A percentile compares a stretch with the other conserved stretches of the same genome.
Evolutionary conservation across 225 moss, liverwort and hornwort genomes (phyloP).

Genomic region (Pseudisothecium myosuroides): DNA sequence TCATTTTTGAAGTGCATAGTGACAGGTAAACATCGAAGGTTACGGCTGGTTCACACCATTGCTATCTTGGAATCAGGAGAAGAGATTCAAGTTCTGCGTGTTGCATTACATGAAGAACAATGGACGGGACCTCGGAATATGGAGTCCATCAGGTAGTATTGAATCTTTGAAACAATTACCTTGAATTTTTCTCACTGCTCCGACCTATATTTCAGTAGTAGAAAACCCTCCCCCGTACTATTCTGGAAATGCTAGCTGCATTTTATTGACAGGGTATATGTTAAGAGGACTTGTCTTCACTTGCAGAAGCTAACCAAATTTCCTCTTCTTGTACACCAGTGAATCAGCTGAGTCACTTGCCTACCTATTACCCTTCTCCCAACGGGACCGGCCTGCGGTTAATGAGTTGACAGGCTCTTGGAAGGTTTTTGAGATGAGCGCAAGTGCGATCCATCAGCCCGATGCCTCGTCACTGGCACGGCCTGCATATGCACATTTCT

Average conservation of each 20-base stretch:
- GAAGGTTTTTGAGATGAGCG: slow-evolving; percentile 87
- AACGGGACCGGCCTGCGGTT: slow-evolving; percentile 46
- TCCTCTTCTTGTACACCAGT: slow-evolving; percentile 17
- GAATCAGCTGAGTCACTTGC: slow-evolving; percentile 33
- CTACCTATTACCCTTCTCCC: slow-evolving; percentile 53
- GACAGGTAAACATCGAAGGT: slow-evolving; percentile 73
- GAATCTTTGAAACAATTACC: background rate
- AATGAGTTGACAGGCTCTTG: slow-evolving; percentile 58
- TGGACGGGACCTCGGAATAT: slow-evolving; percentile 92
- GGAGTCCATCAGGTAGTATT: slow-evolving; percentile 65
- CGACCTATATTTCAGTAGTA: background rate
- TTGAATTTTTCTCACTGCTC: background rate
- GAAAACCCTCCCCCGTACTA: background rate
- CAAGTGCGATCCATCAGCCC: slow-evolving; percentile 31
- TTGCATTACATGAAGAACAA: slow-evolving; percentile 73
- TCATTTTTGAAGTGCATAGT: slow-evolving; percentile 62
- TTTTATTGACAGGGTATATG: background rate
- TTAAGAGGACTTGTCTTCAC: background rate
- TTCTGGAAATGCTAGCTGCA: background rate
- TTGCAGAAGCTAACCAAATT: background rate
- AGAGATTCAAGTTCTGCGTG: slow-evolving; percentile 71
- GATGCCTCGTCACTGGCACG: background rate
- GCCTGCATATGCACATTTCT: slow-evolving; percentile 46
- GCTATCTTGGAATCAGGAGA: slow-evolving; percentile 57
- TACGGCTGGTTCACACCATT: slow-evolving; percentile 83